A percentile compares a stretch with the other conserved stretches of the same genome.
Conservation (phyloP, 2,329 filamentous ascomycete species). For the Diaporthe amygdali region DNA sequence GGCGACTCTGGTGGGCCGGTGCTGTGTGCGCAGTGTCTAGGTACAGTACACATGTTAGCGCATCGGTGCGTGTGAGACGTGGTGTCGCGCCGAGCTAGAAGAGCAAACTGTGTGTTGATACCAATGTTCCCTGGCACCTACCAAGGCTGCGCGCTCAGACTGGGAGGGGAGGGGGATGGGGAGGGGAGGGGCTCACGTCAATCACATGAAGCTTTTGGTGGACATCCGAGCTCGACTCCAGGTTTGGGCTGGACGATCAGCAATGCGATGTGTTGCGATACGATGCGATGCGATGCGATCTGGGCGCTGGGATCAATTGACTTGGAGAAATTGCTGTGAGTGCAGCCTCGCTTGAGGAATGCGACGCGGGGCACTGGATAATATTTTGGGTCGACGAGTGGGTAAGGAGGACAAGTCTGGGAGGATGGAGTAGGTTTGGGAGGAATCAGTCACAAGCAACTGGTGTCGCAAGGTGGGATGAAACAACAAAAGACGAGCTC, state of each 20-base stretch:
- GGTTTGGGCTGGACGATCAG: not conserved
- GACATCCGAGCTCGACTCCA: not conserved
- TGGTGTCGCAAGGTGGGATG: slow-evolving; percentile 8
- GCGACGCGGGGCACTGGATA: slow-evolving; percentile 12
- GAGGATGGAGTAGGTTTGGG: not conserved
- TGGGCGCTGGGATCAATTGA: slow-evolving; percentile 8
- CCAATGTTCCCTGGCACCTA: not conserved
- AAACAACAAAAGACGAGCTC: slow-evolving; percentile 15
- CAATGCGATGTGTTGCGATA: not conserved
- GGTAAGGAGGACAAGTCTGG: not conserved
- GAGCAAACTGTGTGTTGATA: not conserved
- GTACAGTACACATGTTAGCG: not conserved
- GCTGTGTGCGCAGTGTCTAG: not conserved
- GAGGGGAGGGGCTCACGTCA: not conserved
- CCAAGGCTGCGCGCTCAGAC: slow-evolving; percentile 7
- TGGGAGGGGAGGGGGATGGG: not conserved
- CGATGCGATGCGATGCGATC: not conserved
- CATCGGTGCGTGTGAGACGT: not conserved
- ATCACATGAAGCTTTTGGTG: slow-evolving; percentile 9
- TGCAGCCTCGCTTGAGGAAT: slow-evolving; percentile 3
- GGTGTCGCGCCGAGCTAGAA: not conserved
- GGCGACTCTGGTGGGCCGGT: not conserved
- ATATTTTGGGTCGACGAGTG: slow-evolving; percentile 11
- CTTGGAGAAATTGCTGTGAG: not conserved
- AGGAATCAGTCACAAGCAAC: not conserved